phyloP scores from a whole-genome alignment of 2,329 filamentous ascomycete species.

The Sporothrix schenckii region DNA sequence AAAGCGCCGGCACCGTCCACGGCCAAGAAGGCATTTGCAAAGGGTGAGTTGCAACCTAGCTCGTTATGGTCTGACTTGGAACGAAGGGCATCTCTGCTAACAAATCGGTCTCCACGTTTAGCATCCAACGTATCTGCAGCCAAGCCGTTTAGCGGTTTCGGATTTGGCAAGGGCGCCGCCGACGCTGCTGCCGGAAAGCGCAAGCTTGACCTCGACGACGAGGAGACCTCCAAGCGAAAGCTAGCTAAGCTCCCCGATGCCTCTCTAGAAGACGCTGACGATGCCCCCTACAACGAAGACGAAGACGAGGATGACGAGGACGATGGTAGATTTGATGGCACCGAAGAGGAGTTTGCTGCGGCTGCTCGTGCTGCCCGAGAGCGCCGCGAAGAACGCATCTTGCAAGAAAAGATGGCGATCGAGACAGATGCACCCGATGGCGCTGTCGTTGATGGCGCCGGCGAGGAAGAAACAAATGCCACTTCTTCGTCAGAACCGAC shows the following conservation, averaged over 20 bases:
- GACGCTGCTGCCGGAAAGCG: slow-evolving; percentile 67
- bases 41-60: slow-evolving; percentile 23
- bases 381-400: slow-evolving; percentile 71
- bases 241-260: slow-evolving; percentile 86
- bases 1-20: neutral
- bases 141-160: slow-evolving; percentile 78
- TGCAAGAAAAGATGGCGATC: slow-evolving; percentile 53
- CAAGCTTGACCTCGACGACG: slow-evolving; percentile 83
- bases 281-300: slow-evolving; percentile 62
- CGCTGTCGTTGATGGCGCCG: neutral
- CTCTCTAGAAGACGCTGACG: slow-evolving; percentile 64
- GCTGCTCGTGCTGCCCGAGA: slow-evolving; percentile 84
- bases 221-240: slow-evolving; percentile 83
- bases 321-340: slow-evolving; percentile 74
- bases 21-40: slow-evolving; percentile 20
- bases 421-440: slow-evolving; percentile 45
- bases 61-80: no score
- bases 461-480: slow-evolving; percentile 34
- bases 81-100: slow-evolving; percentile 37
- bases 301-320: slow-evolving; percentile 70
- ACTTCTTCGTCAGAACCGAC: slow-evolving; percentile 33
- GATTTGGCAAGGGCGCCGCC: slow-evolving; percentile 66
- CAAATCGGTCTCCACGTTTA: neutral
- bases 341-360: slow-evolving; percentile 84
- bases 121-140: slow-evolving; percentile 42